Evolutionary conservation across 768 basidiomycete species (phyloP), one percentile per base, ranked within the genome.

Genomic region (Chiua virens): DNA sequence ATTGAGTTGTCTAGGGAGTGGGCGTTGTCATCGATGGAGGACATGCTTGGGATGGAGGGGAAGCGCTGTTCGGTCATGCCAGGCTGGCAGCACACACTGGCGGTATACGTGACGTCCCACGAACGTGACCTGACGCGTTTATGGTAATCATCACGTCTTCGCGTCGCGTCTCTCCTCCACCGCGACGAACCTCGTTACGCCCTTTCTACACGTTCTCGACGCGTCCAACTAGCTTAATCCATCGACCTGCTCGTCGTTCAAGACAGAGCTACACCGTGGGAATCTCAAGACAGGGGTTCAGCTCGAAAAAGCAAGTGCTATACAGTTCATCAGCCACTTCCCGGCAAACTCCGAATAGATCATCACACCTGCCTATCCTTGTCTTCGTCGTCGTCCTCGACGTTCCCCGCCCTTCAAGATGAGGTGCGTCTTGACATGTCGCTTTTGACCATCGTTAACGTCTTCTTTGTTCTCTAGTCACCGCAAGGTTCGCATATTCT

Each of bases 401-500:
- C 62, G 47, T 54, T 49, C 42, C n/a, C 35, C 52, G 42, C 52
- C 56, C 36, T 55, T 72, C 76, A 78, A 79, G 76, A 86, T 86
- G 84, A 85, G 83, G 83, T 85, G 65, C 49, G 77, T 69, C 28
- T 41, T 20, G n/a, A n/a, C 18, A 13, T 22, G 10, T 22, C 13
- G 21, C 18, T 35, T 17, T 21, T 39, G 8, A 37, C 23, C 22
- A 5, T 49, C n/a, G 10, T 9, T 54, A 7, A 63, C 39, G 7
- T 20, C 27, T 1, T 20, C 3, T 39, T 34, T 44, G 22, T 49
- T 37, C 42, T 58, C 55, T 56, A 92, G 89, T 84, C 89, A 92
- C 72, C 89, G 89, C 83, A 92, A 92, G 86, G 89, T 92, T 66
- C 18, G 59, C 45, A 25, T 52, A 46, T 59, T 39, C 75, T 68